A percentile compares a stretch with the other conserved stretches of the same genome.
Evolutionary conservation across 345 rosid genomes (phyloP).

Genomic region (Corymbia maculata): DNA sequence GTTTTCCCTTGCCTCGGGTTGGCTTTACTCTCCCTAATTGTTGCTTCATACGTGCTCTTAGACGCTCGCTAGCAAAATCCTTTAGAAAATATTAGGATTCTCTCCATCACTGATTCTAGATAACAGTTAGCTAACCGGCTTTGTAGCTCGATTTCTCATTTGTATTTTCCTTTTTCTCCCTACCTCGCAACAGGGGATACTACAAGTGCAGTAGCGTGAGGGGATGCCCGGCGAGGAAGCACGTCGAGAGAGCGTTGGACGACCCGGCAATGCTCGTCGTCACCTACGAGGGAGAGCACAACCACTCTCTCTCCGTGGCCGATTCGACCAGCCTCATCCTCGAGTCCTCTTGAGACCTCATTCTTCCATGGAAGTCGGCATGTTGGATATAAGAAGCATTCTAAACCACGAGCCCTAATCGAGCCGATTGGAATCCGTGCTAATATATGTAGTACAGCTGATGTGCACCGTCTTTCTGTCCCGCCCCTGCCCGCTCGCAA

Average conservation of each 20-base stretch:
- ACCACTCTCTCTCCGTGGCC: conserved; percentile 52
- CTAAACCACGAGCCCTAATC: neutral
- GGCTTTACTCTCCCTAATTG: neutral
- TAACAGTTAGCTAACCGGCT: too few relatives aligned
- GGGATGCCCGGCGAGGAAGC: conserved; percentile 98
- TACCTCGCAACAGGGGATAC: conserved; percentile 53
- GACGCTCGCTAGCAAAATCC: neutral
- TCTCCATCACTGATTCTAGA: neutral
- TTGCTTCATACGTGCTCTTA: neutral
- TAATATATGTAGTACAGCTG: neutral
- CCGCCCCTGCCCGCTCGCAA: neutral
- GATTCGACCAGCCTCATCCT: conserved; percentile 63
- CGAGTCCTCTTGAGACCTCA: conserved; percentile 55
- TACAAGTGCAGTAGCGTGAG: conserved; percentile 92
- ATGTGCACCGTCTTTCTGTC: neutral
- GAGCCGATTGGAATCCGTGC: neutral
- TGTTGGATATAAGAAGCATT: neutral
- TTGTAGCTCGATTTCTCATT: neutral
- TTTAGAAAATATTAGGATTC: neutral
- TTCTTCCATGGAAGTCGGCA: neutral
- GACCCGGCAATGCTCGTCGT: conserved; percentile 77
- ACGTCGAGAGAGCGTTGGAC: conserved; percentile 85
- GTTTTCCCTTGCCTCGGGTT: neutral
- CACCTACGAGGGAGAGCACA: conserved; percentile 94
- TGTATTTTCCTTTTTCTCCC: neutral